Conservation (phyloP, 805 yeast species). For the Suhomyces prunicola region DNA sequence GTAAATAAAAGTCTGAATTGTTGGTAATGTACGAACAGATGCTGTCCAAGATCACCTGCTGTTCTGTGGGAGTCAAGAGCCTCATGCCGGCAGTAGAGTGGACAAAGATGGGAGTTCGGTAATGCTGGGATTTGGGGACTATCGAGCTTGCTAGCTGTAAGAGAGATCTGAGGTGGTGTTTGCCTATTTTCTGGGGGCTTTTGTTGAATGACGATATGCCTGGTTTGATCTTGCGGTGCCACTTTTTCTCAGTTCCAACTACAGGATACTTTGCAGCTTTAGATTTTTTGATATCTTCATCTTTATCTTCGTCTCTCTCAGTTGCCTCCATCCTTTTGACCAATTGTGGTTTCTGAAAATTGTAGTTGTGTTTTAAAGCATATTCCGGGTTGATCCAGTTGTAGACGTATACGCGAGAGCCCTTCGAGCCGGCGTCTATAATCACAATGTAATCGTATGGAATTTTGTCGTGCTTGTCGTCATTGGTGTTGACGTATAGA, state of each 20-base stretch:
- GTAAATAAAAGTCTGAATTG: constrained; percentile 51
- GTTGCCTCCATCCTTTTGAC: background rate
- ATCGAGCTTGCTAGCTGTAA: constrained; percentile 46
- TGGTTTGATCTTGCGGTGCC: constrained; percentile 54
- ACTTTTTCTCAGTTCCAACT: constrained; percentile 33
- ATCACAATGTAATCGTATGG: constrained; percentile 61
- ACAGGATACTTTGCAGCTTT: constrained; percentile 22
- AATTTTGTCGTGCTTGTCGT: constrained; percentile 28
- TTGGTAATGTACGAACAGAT: constrained; percentile 49
- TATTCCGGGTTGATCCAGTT: constrained; percentile 46
- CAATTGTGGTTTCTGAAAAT: background rate
- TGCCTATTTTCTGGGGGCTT: constrained; percentile 49
- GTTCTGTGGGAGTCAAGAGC: constrained; percentile 50
- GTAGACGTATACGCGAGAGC: constrained; percentile 60
- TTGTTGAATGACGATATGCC: constrained; percentile 53
- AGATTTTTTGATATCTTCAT: background rate
- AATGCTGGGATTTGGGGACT: constrained; percentile 59
- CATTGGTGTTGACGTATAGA: constrained; percentile 21
- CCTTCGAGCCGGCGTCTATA: constrained; percentile 66
- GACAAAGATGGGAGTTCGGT: constrained; percentile 62
- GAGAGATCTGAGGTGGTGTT: constrained; percentile 49
- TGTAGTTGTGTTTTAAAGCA: constrained; percentile 18
- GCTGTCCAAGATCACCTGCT: constrained; percentile 41
- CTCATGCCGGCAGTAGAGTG: constrained; percentile 75
- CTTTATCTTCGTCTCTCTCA: background rate